Evolutionary conservation across 2,329 filamentous ascomycete genomes (phyloP).

Genomic region (Plenodomus biglobosus): DNA sequence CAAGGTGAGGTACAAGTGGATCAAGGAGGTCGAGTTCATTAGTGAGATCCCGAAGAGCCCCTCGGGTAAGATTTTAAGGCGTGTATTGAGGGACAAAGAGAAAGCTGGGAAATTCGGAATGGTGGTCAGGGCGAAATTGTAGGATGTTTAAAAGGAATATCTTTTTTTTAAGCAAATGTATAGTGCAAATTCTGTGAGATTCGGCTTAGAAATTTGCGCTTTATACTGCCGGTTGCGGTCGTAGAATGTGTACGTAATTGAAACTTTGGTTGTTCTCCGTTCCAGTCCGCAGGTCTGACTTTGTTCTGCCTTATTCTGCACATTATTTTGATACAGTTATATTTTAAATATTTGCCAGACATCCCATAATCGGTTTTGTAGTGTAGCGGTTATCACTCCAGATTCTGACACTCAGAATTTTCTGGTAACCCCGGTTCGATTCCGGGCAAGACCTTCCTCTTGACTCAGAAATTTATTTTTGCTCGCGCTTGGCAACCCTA

Average conservation of each 20-base stretch:
- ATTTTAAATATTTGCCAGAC: too few species aligned
- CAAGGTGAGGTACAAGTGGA: slow-evolving; percentile 52
- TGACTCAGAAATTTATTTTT: neutral
- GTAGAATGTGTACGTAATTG: too few species aligned
- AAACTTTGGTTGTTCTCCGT: too few species aligned
- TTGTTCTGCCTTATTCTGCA: too few species aligned
- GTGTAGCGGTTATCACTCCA: slow-evolving; percentile 8
- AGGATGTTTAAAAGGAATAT: too few species aligned
- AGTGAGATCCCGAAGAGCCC: slow-evolving; percentile 52
- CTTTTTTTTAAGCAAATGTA: too few species aligned
- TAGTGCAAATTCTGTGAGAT: too few species aligned
- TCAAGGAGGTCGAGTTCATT: slow-evolving; percentile 51
- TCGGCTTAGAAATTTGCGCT: too few species aligned
- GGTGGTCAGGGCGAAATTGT: slow-evolving; percentile 45
- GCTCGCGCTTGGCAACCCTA: too few species aligned
- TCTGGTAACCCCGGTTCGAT: slow-evolving; percentile 7
- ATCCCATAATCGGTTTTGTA: slow-evolving; percentile 5
- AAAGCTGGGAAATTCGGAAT: slow-evolving; percentile 37
- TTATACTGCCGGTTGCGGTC: too few species aligned
- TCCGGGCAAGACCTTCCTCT: slow-evolving; percentile 5
- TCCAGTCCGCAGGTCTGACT: too few species aligned
- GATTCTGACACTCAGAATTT: slow-evolving; percentile 7
- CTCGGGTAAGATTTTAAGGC: slow-evolving; percentile 52
- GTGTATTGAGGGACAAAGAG: slow-evolving; percentile 49
- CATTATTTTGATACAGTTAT: too few species aligned